Evolutionary conservation across 306 rosid genomes (phyloP).

Genomic region (Ormosia semicastrata): DNA sequence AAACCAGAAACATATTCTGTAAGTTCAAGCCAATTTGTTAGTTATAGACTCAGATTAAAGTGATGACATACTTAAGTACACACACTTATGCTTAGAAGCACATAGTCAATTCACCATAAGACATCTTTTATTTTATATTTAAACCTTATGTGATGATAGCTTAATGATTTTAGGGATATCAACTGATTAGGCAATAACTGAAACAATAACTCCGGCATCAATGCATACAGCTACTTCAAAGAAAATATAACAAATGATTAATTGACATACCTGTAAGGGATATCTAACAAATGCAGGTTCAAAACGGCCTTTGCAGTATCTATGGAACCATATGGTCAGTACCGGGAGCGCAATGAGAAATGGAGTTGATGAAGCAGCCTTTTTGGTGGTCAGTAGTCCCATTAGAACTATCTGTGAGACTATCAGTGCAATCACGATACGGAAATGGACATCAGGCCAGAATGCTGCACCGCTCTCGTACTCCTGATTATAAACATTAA

Average conservation of each 20-base stretch:
- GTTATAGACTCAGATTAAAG: too few species aligned
- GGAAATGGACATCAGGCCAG: slow-evolving; percentile 98
- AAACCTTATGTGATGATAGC: background rate
- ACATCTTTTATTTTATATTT: background rate
- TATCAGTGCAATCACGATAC: slow-evolving; percentile 65
- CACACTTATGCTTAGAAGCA: too few species aligned
- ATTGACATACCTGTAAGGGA: slow-evolving; percentile 58
- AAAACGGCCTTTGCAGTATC: slow-evolving; percentile 86
- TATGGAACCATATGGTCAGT: slow-evolving; percentile 71
- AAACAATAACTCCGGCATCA: slow-evolving; percentile 21
- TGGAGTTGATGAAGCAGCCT: slow-evolving; percentile 76
- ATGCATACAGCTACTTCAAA: background rate
- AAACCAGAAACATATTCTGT: background rate
- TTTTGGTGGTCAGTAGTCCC: slow-evolving; percentile 77
- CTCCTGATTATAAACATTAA: slow-evolving; percentile 89
- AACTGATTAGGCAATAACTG: background rate
- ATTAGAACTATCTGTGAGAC: slow-evolving; percentile 72
- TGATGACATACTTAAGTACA: too few species aligned
- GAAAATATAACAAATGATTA: background rate
- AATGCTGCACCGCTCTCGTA: slow-evolving; percentile 95
- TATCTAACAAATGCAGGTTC: slow-evolving; percentile 76
- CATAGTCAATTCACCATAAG: background rate
- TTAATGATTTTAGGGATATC: background rate
- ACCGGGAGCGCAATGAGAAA: slow-evolving; percentile 80
- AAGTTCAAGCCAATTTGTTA: background rate